Evolutionary conservation across 2,329 filamentous ascomycete genomes (phyloP), one percentile per base, ranked within the genome.

Genomic region (Neoscytalidium dimidiatum): DNA sequence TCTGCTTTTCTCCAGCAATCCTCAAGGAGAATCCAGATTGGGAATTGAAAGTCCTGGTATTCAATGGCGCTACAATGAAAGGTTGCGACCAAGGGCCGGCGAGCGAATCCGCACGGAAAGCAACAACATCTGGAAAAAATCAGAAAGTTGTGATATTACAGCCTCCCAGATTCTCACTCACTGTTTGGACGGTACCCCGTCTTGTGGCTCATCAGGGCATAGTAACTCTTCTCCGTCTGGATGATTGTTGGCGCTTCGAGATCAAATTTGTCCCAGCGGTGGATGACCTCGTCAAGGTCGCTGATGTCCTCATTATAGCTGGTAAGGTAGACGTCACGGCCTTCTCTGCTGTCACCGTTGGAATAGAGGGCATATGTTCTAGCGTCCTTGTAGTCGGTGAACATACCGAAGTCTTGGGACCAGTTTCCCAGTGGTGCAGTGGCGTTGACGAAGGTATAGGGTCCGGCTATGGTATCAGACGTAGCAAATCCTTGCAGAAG

Each of bases 101-200:
- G 4, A 85, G 75, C 0, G 74, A 78, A 69, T 85, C 82, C 0
- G 83, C 83, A 17, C 83, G 80, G 74, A 86, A 85, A 1, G 83
- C 83, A 5, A 87, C 84, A 1, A 86, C 84, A 60, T 86, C 79
- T 81, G 28, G 26, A 41, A n/a, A 26, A 43, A 23, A 26, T 8
- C 38, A 41, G 9, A n/a, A n/a, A n/a, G n/a, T 31, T 13, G n/a
- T 23, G 7, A 52, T 26, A 31, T n/a, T n/a, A n/a, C n/a, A n/a
- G n/a, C n/a, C 6, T 2, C 5, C 13, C 14, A 29, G 1, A 52
- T n/a, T n/a, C n/a, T n/a, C n/a, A n/a, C 57, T 21, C 5, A 71
- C 79, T 87, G 60, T 88, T 88, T 0, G 86, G 85, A n/a, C 86
- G 77, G 63, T 88, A 88, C 0, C 86, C 86, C 0, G 86, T 88